Base-by-base conservation (phyloP, 768 basidiomycete species). In the Lentinula guzmanii region DNA sequence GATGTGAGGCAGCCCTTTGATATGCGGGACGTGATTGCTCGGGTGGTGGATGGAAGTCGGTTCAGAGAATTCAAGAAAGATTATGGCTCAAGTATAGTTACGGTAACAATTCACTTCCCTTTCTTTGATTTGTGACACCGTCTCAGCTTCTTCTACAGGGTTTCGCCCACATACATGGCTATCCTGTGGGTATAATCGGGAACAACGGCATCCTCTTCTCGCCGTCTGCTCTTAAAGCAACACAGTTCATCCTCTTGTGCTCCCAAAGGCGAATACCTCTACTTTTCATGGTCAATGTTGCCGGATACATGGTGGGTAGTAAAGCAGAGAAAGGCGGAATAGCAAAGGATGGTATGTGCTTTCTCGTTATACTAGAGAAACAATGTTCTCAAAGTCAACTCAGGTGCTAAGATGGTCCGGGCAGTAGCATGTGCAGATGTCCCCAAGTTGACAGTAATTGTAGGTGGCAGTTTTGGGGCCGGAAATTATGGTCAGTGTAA, bases 11-110 rank as follows among this genome's bases (percentile, higher is more conserved):
- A 95, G 72, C 75, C 88, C 0, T 96, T 95, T 70, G 94, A 97
- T 71, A 94, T 96, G 89, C 82, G 93, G 41, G 95, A 97, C 70
- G 87, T 98, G 11, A 93, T 98, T 66, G 88, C 94, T 31, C 86
- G 95, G 31, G 77, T 95, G 43, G 93, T 95, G 8, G 95, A 98
- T 65, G 93, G 95, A 2, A 94, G 91, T 68, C 83, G 84, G 50
- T 95, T 98, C 70, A 81, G 93, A 63, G 95, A 98, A 72, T 98
- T 96, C 79, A 98, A 98, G 82, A 90, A 89, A 70, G 95, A 96
- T 70, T 98, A 95, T 68, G 95, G 94, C 6, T 74, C 88, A 31
- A 95, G 94, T 0, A 87, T 98, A 64, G 82, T 96, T 55, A 97
- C 95, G 6, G 93, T 92, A 67, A 61, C 80, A 72, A 34, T 42